Evolutionary conservation across 176 grass and related monocot genomes (phyloP), one percentile per base, ranked within the genome.

Genomic region (Triticum timopheevii): DNA sequence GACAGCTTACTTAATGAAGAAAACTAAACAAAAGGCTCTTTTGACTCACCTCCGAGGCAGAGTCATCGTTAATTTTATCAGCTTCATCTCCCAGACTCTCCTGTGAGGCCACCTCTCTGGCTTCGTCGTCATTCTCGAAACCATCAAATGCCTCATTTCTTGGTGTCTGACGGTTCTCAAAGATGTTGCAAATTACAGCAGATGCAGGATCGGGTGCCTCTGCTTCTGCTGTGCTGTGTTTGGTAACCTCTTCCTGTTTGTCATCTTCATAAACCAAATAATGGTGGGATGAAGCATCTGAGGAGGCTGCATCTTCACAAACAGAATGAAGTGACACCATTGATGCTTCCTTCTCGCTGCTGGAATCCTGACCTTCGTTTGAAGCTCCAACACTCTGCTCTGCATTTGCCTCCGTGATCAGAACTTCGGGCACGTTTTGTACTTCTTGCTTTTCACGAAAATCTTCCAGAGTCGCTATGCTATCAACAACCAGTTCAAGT

Each of bases 1-100:
- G 35, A 63, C 31, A 63, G 27, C 27, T 73, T 24, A 80, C 16
- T 19, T 13, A 35, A 34, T 22, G 25, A 34, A 4, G 7, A 68
- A 68, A 69, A 50, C 1, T 75, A 20, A 65, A 52, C 33, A 15
- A 16, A 52, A 67, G 8, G 19, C 50, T 4, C 16, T 45, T 62
- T 50, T 16, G 20, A 69, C 88, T 86, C 12, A 86, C 78, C 83
- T 50, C 44, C 13, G 71, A 24, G 8, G 8, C 16, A 82, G 49
- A 30, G 6, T 6, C 69, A 64, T 22, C 69, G 9, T 76, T 10
- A 40, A 6, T 82, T 65, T 75, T 40, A 11, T 59, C 19, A 13
- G 73, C 8, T 23, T 33, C 61, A 75, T 80, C 56, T 59, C 74
- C 44, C 25, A 50, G 61, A 76, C 0, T 47, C 13, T 52, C 54